Evolutionary conservation across 2,329 filamentous ascomycete genomes (phyloP), one percentile per base, ranked within the genome.

Genomic region (Alternaria ethzedia): DNA sequence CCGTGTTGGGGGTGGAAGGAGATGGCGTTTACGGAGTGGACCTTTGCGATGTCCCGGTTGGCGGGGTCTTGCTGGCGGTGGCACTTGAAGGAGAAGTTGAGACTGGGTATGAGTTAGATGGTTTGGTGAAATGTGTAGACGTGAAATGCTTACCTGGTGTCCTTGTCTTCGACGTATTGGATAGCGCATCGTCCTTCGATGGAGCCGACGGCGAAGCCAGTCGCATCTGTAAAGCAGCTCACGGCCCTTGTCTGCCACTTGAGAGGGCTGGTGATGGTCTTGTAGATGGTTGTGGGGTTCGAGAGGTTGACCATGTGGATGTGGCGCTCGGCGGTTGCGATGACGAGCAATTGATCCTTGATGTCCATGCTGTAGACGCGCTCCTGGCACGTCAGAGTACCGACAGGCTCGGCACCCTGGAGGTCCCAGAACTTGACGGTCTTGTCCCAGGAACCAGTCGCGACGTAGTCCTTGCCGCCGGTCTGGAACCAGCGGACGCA

Each of bases 61-160:
- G 79, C 81, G 61, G 89, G 83, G 2, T 91, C 88, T 6, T 89
- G 88, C 74, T 97, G 93, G 63, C 96, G 94, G 81, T 99, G 96
- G 82, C 96, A 99, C 83, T 98, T 98, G 89, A 99, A 99, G 45
- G 93, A 97, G 85, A 99, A 99, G 84, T 99, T 98, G 76, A 90
- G 91, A 68, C 80, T 81, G 51, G 20, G 26, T 12, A n/a, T 23
- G 20, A 6, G 63, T 75, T 70, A 73, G 64, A 50, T 36, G 28
- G 21, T n/a, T 8, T 23, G 13, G 20, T 20, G 51, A 10, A 3
- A n/a, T 11, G n/a, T 20, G 26, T 13, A 30, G 28, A 41, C n/a
- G 43, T 36, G 11, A 10, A 20, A 50, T 36, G 59, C 70, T 61
- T 77, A 81, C 90, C 82, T 88, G 4, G 91, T 84, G 78, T 99